A percentile compares a stretch with the other conserved stretches of the same genome.
phyloP scores from a whole-genome alignment of 345 rosid genomes.

The Populus deltoides region DNA sequence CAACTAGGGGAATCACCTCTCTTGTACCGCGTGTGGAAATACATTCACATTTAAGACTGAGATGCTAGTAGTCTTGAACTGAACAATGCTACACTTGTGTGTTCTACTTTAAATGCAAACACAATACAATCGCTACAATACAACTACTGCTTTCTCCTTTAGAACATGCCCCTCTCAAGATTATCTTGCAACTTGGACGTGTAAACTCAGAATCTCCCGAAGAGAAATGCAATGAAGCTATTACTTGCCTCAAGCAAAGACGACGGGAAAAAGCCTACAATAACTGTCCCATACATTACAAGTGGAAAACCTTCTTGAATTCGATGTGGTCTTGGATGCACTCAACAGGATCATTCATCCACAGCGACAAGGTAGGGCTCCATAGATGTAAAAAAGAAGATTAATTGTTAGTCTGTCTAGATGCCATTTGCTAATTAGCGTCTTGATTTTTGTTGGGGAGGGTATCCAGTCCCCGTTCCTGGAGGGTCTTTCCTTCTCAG shows the following conservation, averaged over 20 bases:
- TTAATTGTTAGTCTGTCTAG: not conserved
- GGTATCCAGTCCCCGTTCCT: constrained; percentile 78
- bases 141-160: not conserved
- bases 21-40: not conserved
- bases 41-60: not conserved
- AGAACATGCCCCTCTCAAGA: not conserved
- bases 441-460: constrained; percentile 84
- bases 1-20: not conserved
- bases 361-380: not conserved
- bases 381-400: not conserved
- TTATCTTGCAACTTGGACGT: not conserved
- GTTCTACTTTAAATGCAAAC: not conserved
- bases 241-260: not conserved
- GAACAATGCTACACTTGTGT: not conserved
- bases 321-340: not conserved
- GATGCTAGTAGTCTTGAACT: not conserved
- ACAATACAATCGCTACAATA: not conserved
- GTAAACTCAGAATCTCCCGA: not conserved
- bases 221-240: not conserved
- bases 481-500: constrained; percentile 77
- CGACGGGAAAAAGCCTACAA: not conserved
- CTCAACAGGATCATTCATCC: not conserved
- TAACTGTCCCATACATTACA: not conserved
- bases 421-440: constrained; percentile 44
- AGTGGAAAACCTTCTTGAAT: not conserved